A percentile compares a stretch with the other conserved stretches of the same genome.
These are phyloP conservation scores for Trichoderma sp. DNA, from an alignment of 2,329 filamentous ascomycete species.

Conservation along the genomic window DNA sequence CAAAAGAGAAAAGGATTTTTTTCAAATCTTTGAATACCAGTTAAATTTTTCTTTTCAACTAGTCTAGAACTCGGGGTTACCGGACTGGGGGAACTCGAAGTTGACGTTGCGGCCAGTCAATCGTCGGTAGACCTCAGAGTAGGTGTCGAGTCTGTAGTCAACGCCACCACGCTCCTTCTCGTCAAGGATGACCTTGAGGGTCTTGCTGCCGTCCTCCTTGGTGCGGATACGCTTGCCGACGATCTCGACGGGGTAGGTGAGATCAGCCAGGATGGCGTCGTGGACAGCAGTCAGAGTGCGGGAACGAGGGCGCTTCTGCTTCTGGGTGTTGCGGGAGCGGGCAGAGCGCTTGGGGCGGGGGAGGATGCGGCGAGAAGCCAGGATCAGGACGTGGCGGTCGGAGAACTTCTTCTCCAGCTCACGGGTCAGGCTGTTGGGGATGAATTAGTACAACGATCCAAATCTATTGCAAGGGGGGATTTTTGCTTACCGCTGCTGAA, in stretches of 20 bases:
- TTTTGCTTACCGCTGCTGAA: conserved; percentile 91
- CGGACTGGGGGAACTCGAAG: conserved; percentile 96
- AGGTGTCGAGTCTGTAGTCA: conserved; percentile 99
- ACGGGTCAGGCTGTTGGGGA: conserved; percentile 75
- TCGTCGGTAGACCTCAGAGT: conserved; percentile 98
- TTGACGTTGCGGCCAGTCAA: conserved; percentile 93
- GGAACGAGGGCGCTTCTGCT: conserved; percentile 97
- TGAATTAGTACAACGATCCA: background rate
- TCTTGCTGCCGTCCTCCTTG: conserved; percentile 98
- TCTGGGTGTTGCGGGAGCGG: conserved; percentile 93
- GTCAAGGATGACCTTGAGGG: conserved; percentile 97
- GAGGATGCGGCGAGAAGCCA: conserved; percentile 97
- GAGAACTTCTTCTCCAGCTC: conserved; percentile 99
- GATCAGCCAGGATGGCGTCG: conserved; percentile 95
- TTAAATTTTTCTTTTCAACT: conserved; percentile 3
- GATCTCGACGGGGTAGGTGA: conserved; percentile 99
- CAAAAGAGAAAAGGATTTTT: background rate
- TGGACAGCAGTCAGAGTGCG: conserved; percentile 98
- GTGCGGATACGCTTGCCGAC: conserved; percentile 98
- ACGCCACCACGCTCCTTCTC: conserved; percentile 99
- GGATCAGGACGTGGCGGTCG: conserved; percentile 98
- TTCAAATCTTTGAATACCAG: background rate
- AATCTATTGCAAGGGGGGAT: background rate
- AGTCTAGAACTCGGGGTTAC: conserved; percentile 58
- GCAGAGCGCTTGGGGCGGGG: conserved; percentile 97